phyloP scores from a whole-genome alignment of 805 yeast genomes.

The Candida awuae region DNA sequence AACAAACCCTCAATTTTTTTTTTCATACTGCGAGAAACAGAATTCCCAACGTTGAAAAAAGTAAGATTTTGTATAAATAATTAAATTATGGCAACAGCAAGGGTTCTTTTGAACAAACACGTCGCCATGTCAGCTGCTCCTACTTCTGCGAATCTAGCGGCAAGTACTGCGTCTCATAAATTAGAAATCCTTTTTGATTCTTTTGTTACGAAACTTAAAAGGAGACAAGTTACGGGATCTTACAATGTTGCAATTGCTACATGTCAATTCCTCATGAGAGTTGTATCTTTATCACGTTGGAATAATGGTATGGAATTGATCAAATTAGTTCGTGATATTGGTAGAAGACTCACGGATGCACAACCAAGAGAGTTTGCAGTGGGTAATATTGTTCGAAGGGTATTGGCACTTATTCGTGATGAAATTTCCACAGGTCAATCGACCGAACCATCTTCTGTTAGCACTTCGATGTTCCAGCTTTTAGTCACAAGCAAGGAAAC shows the following conservation, averaged over 20 bases:
- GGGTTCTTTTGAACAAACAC: no score
- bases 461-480: conserved; percentile 80
- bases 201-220: conserved; percentile 48
- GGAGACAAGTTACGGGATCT: conserved; percentile 79
- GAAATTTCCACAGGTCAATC: conserved; percentile 51
- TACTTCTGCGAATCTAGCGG: conserved; percentile 1
- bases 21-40: no score
- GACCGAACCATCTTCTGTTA: conserved; percentile 42
- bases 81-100: no score
- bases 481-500: conserved; percentile 33
- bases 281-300: conserved; percentile 88
- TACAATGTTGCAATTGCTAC: conserved; percentile 79
- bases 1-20: no score
- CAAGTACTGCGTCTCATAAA: conserved; percentile 19
- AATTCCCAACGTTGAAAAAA: no score
- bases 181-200: conserved; percentile 27
- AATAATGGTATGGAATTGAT: conserved; percentile 65
- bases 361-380: conserved; percentile 84
- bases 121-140: background rate
- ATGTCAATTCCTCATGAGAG: conserved; percentile 78
- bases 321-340: conserved; percentile 62
- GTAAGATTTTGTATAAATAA: no score
- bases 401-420: conserved; percentile 78
- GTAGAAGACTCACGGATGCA: conserved; percentile 61
- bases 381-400: conserved; percentile 88